phyloP scores from a whole-genome alignment of 225 moss, liverwort and hornwort species.

The Thuidium tamariscinum region DNA sequence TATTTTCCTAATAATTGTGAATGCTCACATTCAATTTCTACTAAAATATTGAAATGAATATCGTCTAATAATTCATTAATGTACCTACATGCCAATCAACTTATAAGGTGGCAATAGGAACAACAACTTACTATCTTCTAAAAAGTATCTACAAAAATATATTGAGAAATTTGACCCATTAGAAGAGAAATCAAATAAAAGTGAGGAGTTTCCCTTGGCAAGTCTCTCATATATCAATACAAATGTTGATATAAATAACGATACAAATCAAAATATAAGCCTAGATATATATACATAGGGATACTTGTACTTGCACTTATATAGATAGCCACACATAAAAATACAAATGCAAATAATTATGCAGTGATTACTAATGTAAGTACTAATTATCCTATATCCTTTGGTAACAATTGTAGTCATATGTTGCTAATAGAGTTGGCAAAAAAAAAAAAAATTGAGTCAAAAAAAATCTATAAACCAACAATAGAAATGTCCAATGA shows the following conservation, averaged over 20 bases:
- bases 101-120: fast-evolving
- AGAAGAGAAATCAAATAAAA: background rate
- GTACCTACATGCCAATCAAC: fast-evolving
- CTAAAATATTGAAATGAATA: background rate
- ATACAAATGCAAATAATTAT: too few species aligned
- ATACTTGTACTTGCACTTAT: background rate
- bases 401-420: fast-evolving
- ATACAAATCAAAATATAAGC: too few species aligned
- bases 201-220: fast-evolving
- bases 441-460: background rate
- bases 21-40: too few species aligned
- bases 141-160: fast-evolving
- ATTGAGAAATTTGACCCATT: fast-evolving
- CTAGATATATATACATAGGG: fast-evolving
- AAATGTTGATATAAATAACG: fast-evolving
- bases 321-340: fast-evolving
- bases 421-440: fast-evolving
- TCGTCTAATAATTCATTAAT: too few species aligned
- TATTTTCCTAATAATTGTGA: background rate
- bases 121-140: background rate
- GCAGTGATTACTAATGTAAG: background rate
- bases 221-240: fast-evolving
- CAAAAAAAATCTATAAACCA: fast-evolving
- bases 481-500: background rate
- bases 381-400: background rate